Base-by-base conservation (phyloP, 495 filamentous ascomycete genomes). In the Tuber brumale region DNA sequence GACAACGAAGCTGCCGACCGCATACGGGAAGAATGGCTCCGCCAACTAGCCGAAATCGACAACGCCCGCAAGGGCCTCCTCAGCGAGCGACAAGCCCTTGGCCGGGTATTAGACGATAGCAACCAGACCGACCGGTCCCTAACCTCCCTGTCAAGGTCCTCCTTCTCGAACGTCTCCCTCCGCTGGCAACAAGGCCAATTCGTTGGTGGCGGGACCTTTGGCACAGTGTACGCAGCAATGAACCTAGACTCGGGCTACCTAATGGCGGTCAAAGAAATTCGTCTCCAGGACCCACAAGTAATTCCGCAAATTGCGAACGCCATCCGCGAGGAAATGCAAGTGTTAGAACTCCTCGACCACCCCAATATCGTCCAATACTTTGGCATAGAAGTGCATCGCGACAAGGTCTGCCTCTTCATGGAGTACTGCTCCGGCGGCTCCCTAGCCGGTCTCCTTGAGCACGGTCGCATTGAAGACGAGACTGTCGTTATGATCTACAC, bases 371-470 rank as follows among this genome's bases (percentile, higher is more conserved):
- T 99, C 9, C 94, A 93, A 10, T 99, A 99, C 85, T 94, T 95
- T 81, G 95, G 95, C 71, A 97, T 99, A 81, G 95, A 99, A 83
- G 95, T 97, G 4, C 95, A 98, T 84, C 89, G 95, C 57, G 95
- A 99, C 86, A 97, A 97, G 81, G 96, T 98, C 9, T 99, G 98
- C 85, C 96, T 99, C 79, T 99, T 99, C 85, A 99, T 99, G 95
- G 95, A 99, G 84, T 97, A 96, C 84, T 99, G 95, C 81, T 94
- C 93, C 4, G 95, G 96, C 44, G 95, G 95, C 27, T 97, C 95
- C 8, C 86, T 99, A n/a, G 94, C 95, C 69, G 90, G 88, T 37
- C 86, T 98, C 75, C 86, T 99, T 27, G 95, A 99, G 84, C 94
- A 99, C 81, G 95, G 95, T 16, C 91, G 96, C 37, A 97, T 99